Percentiles rank a stretch among this genome's conserved stretches.
Conservation (phyloP, 108 stramenopile species). For the Skeletonema potamos region DNA sequence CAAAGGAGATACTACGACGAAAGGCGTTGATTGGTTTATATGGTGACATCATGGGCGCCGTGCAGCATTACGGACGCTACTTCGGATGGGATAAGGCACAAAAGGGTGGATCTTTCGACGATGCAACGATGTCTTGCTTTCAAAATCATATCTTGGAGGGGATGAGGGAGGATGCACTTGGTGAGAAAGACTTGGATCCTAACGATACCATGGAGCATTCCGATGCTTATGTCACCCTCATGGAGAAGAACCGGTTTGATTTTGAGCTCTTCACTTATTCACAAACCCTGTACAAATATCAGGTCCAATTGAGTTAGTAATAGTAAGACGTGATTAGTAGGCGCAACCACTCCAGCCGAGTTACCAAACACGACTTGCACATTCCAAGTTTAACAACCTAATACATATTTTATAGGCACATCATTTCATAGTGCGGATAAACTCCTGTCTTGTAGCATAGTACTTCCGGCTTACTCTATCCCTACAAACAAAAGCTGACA, state of each 20-base stretch:
- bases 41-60: constrained; percentile 45
- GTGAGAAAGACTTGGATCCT: constrained; percentile 2
- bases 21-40: constrained; percentile 46
- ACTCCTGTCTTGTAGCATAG: no score
- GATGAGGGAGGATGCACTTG: constrained; percentile 7
- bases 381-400: neutral
- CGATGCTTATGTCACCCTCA: constrained; percentile 3
- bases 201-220: constrained; percentile 27
- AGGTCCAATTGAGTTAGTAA: constrained; percentile 24
- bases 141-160: constrained; percentile 16
- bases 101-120: neutral
- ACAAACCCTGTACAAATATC: constrained; percentile 25
- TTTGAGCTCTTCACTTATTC: constrained; percentile 32
- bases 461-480: no score
- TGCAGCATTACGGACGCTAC: constrained; percentile 52
- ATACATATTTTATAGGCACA: neutral
- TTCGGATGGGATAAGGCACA: constrained; percentile 42
- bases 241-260: constrained; percentile 41
- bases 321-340: neutral
- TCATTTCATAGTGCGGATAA: no score
- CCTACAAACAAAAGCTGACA: no score
- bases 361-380: neutral
- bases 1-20: constrained; percentile 53
- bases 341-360: neutral
- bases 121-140: constrained; percentile 12